Evolutionary conservation across 2,329 filamentous ascomycete genomes (phyloP), one percentile per base, ranked within the genome.

Genomic region (Pseudohalonectria lignicola): DNA sequence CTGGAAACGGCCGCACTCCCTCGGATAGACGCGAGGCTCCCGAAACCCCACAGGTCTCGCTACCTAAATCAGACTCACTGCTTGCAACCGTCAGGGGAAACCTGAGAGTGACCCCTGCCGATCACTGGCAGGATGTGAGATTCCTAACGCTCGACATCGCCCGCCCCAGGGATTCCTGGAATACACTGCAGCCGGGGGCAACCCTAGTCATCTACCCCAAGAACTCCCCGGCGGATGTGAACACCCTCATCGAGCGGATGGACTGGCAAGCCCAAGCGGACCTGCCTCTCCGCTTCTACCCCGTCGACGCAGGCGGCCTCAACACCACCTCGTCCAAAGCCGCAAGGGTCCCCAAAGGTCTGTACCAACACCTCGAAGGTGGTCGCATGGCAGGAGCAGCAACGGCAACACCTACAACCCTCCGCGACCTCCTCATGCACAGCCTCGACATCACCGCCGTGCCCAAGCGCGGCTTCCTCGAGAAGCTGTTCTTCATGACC

Each of bases 121-220:
- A 66, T 2, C 92, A 98, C 60, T 95, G 86, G 80, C 92, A 98
- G 63, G 92, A 98, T 61, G 90, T 96, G 32, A 82, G 92, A 0
- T 74, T 84, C 37, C 60, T 95, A n/a, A 70, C 66, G 2, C 66
- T 96, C 12, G 66, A 63, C 8, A 48, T 76, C 54, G 40, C 17
- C 25, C 33, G 43, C 51, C 33, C 46, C 52, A 26, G 23, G 12
- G 23, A 26, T 8, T 7, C 7, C 12, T 26, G 23, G 23, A 26
- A 12, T 12, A 8, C 12, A 12, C 54, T 63, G 56, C 33, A 79
- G 1, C 87, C 92, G 0, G 88, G 90, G 5, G 85, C 94, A 49
- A 81, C 85, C 18, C 63, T 94, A 6, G 78, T 79, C 5, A 74
- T 98, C 15, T 87, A 82, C 42, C 90, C 92, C 4, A 90, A 90